Base-by-base conservation (phyloP, 495 filamentous ascomycete species). In the Delitschia confertaspora region DNA sequence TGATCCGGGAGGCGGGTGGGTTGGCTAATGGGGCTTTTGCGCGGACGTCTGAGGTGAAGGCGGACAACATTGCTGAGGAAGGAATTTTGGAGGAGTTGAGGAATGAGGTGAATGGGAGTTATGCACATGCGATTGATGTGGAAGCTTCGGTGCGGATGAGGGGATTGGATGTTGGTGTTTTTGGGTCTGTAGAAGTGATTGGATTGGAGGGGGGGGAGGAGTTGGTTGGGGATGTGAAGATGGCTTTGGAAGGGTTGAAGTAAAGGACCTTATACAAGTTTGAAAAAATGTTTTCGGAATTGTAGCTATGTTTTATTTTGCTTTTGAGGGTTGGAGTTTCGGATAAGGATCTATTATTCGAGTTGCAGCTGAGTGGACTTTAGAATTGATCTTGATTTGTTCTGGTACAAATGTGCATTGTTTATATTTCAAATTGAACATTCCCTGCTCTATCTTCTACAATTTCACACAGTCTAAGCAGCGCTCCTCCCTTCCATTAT, bases 121-220 rank as follows among this genome's bases (percentile, higher is more conserved):
- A 49, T 22, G 42, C 79, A 74, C 65, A 69, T 42, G 60, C 70
- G 0, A 26, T 79, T 21, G 75, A 80, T 48, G 38, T 80, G 5
- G 76, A 80, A 50, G 66, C 67, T 19, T 63, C 67, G 7, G 37
- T 78, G 8, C 42, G 55, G 3, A 62, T 59, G 14, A 67, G 68
- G 3, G 38, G 35, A 0, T 57, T 79, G 55, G 69, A 73, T 37
- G 61, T 80, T 33, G 76, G 76, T 4, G 57, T 78, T 4, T 80
- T 80, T 42, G 55, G 50, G 11, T 63, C 68, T 0, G 43, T 51
- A 42, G 53, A 47, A 17, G 55, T 71, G 64, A n/a, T 69, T 13
- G 38, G 46, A 33, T 30, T 69, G 22, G 34, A 55, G 10, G 44
- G 38, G 33, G 65, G 45, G 20, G 49, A 63, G 41, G 42, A 37